Base-by-base conservation (phyloP, 1,139 yeast genomes). In the Wickerhamomyces sp. region DNA sequence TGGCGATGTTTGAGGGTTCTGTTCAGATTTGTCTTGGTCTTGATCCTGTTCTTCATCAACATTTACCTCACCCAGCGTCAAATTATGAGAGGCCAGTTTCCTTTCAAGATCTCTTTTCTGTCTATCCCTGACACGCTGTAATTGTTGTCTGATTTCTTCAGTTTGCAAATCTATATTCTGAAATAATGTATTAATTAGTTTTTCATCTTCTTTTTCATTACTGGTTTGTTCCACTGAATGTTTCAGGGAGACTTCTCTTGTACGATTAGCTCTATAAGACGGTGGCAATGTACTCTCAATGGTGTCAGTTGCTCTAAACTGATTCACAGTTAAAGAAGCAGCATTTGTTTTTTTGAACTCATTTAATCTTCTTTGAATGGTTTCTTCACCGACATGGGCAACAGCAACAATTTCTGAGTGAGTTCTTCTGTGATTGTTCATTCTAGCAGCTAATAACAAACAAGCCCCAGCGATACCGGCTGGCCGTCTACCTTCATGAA, bases 391-490 rank as follows among this genome's bases (percentile, higher is more conserved):
- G 24, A 94, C 92, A 61, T 88, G 96, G 1, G 98, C 94, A 19
- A 92, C 92, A 0, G 95, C 94, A 18, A 92, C 97, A 41, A 94
- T 83, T 58, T 94, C 97, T 1, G 92, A 78, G 61, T 92, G 96
- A 5, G 95, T 83, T 55, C 97, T 72, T 54, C 96, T 74, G 59
- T 86, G 81, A 56, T 90, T 90, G 63, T 92, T 92, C 97, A 92
- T 92, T 62, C 98, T 74, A 4, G 97, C 92, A 0, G 99, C 98
- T 38, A 92, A 65, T 36, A 94, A 62, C 3, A 92, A 74, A 62
- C 97, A 89, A 0, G 98, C 98, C 22, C 98, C 99, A 0, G 98
- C 98, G 38, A 92, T 78, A 55, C 99, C 98, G 0, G 98, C 97
- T 0, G 98, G 98, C 46, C 98, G 74, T 58, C 99, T 76, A 26